Percentiles rank a stretch among this genome's conserved stretches.
Evolutionary conservation across 768 basidiomycete species (phyloP).

Genomic region (Tulasnella sp.): DNA sequence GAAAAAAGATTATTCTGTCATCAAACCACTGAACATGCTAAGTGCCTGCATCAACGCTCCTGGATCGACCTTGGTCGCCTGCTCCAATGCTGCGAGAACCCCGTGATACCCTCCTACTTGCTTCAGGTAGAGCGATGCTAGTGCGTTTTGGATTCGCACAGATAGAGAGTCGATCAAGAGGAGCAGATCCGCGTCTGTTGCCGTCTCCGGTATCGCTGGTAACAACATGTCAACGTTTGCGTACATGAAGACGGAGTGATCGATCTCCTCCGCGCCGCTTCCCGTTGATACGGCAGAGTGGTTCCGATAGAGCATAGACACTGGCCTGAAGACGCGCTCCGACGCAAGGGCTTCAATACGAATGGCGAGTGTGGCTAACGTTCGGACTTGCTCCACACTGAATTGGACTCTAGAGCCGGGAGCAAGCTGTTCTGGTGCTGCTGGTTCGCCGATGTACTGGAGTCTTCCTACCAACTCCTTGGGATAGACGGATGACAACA

Average conservation of each 20-base stretch:
- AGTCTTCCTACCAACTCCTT: slow-evolving; percentile 58
- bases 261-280: slow-evolving; percentile 9
- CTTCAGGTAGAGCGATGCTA: slow-evolving; percentile 27
- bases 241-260: slow-evolving; percentile 33
- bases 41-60: slow-evolving; percentile 15
- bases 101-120: slow-evolving; percentile 15
- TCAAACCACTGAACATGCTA: slow-evolving; percentile 6
- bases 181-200: slow-evolving; percentile 61
- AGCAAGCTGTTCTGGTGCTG: slow-evolving; percentile 27
- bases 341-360: slow-evolving; percentile 69
- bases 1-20: neutral
- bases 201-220: slow-evolving; percentile 56
- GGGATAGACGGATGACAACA: slow-evolving; percentile 77
- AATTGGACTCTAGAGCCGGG: slow-evolving; percentile 46
- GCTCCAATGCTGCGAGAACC: slow-evolving; percentile 7
- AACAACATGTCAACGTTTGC: slow-evolving; percentile 54
- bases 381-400: slow-evolving; percentile 59
- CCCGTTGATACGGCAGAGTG: neutral
- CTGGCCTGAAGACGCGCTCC: slow-evolving; percentile 44
- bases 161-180: slow-evolving; percentile 66
- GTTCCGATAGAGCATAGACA: slow-evolving; percentile 19
- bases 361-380: slow-evolving; percentile 60
- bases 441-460: slow-evolving; percentile 19
- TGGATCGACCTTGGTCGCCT: slow-evolving; percentile 13
- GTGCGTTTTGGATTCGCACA: slow-evolving; percentile 64